Evolutionary conservation across 805 yeast species (phyloP).

Genomic region (Spathaspora girioi): DNA sequence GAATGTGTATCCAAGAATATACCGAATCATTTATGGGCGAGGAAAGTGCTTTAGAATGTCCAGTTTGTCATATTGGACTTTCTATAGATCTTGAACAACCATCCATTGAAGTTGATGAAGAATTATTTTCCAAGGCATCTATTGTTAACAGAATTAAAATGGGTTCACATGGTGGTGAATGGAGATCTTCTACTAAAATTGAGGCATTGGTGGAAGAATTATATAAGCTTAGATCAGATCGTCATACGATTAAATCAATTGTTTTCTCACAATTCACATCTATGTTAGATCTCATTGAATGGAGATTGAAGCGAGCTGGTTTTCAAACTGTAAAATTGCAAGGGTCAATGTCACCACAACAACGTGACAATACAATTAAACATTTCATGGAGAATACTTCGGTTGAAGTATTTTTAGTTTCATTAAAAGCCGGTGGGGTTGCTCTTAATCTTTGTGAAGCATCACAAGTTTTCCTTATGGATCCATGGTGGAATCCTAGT

Average conservation of each 20-base stretch:
- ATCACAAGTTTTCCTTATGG: conserved; percentile 90
- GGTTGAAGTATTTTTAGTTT: conserved; percentile 91
- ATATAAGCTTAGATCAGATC: conserved; percentile 79
- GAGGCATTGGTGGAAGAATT: conserved; percentile 95
- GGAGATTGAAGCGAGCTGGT: conserved; percentile 94
- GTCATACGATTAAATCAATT: conserved; percentile 88
- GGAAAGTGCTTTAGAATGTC: conserved; percentile 68
- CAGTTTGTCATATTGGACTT: conserved; percentile 92
- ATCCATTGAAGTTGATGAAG: conserved; percentile 67
- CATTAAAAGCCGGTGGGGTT: conserved; percentile 98
- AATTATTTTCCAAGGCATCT: conserved; percentile 54
- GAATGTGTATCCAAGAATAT: conserved; percentile 89
- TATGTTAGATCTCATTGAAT: conserved; percentile 92
- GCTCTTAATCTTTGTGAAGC: conserved; percentile 96
- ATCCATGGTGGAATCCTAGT: conserved; percentile 99
- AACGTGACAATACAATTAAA: conserved; percentile 86
- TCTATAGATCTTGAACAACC: conserved; percentile 89
- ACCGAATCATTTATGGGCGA: conserved; percentile 74
- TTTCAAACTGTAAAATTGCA: conserved; percentile 90
- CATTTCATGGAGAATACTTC: conserved; percentile 89
- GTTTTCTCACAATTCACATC: conserved; percentile 97
- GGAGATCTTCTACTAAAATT: conserved; percentile 95
- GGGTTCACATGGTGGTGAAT: conserved; percentile 63
- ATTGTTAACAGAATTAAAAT: conserved; percentile 86
- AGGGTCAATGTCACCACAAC: conserved; percentile 96